Evolutionary conservation across 176 grass and related monocot genomes (phyloP).

Genomic region (Musa acuminata): DNA sequence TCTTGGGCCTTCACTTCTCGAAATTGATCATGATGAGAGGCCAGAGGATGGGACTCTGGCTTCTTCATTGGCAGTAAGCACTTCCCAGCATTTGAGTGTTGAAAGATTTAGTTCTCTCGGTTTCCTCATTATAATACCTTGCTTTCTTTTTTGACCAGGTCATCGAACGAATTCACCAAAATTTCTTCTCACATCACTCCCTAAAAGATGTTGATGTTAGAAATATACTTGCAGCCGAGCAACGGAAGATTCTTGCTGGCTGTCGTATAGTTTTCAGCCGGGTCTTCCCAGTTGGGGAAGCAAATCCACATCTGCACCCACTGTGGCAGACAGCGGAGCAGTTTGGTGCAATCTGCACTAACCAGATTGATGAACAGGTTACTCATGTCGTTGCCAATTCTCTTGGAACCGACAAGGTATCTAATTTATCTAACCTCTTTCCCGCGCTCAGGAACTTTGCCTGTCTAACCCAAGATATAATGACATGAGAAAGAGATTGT

Average conservation of each 20-base stretch:
- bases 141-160: slow-evolving; percentile 41
- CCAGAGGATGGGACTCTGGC: slow-evolving; percentile 83
- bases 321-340: slow-evolving; percentile 91
- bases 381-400: slow-evolving; percentile 98
- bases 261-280: slow-evolving; percentile 89
- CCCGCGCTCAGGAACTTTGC: neutral
- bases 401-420: slow-evolving; percentile 82
- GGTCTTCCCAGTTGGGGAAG: slow-evolving; percentile 73
- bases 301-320: slow-evolving; percentile 72
- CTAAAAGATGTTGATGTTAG: slow-evolving; percentile 86
- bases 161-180: slow-evolving; percentile 66
- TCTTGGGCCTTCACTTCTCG: slow-evolving; percentile 79
- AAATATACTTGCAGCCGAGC: slow-evolving; percentile 79
- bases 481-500: slow-evolving; percentile 2
- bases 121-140: slow-evolving; percentile 3
- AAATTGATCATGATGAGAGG: slow-evolving; percentile 87
- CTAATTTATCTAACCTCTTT: neutral
- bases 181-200: slow-evolving; percentile 63
- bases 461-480: neutral
- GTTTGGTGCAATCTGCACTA: slow-evolving; percentile 82
- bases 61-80: slow-evolving; percentile 66
- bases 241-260: slow-evolving; percentile 68
- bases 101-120: neutral
- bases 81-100: neutral
- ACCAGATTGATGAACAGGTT: slow-evolving; percentile 65